Base-by-base conservation (phyloP, 202 grass and related monocot species). In the Brachypodium distachyon region DNA sequence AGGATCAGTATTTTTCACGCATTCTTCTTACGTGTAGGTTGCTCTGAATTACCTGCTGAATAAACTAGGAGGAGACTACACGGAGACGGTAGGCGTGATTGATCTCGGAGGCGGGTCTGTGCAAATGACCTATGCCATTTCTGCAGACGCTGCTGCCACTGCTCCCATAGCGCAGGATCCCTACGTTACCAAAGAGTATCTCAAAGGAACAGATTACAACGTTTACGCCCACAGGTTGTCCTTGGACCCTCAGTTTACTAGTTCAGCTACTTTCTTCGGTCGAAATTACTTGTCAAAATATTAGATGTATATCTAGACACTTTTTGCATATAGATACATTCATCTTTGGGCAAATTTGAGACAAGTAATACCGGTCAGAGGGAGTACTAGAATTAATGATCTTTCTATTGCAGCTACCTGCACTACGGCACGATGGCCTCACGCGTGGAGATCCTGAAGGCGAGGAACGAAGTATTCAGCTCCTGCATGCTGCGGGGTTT, bases 151-250 rank as follows among this genome's bases (percentile, higher is more conserved):
- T 41, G 83, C 80, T 19, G 21, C 79, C 12, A 59, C 79, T 14
- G 83, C 79, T 63, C 87, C 87, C 16, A 14, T n/a, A 25, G 52
- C 57, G 8, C 72, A 65, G 8, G 72, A 89, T 32, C 39, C 82
- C 10, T 90, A 86, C 67, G 33, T 86, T 3, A 78, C 59, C 28
- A 70, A 83, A 29, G 41, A 81, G 38, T 64, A 61, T 63, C 87
- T 90, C 6, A 90, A 72, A 27, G 83, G 74, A 66, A 76, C 14
- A 12, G 33, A 41, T 6, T 86, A 90, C 33, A 32, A 83, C 41
- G 10, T 90, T 21, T 90, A 86, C 65, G 83, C 58, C 50, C 69
- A 90, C 79, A 90, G 74, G 87, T n/a, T n/a, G n/a, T n/a, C n/a
- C n/a, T 90, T 3, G 33, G 33, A 36, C 33, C 33, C 33, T 36